phyloP scores from a whole-genome alignment of 1,139 yeast genomes.

The Casaregolazyma suthepensis region DNA sequence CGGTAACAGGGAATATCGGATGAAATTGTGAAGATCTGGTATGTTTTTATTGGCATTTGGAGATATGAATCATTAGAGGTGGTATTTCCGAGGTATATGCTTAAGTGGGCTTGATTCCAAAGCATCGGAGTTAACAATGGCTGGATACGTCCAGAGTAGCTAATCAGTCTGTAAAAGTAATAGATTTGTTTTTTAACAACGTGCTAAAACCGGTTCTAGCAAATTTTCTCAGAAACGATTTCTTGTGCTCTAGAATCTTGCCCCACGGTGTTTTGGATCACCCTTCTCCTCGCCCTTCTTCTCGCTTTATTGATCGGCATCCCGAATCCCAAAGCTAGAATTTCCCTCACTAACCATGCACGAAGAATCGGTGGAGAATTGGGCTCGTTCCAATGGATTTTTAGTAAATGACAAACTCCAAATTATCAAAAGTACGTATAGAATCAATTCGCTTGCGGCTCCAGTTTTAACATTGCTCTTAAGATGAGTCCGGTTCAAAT shows the following conservation, averaged over 20 bases:
- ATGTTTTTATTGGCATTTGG: background rate
- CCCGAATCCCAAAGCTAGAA: background rate
- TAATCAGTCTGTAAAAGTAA: no score
- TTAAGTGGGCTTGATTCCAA: background rate
- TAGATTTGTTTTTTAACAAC: background rate
- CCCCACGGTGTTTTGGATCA: background rate
- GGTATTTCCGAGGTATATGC: background rate
- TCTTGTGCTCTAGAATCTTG: background rate
- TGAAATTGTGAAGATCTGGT: background rate
- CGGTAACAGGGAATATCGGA: background rate
- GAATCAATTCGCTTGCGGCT: background rate
- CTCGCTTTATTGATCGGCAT: background rate
- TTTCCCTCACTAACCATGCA: background rate
- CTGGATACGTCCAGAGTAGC: background rate
- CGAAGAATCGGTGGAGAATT: conserved; percentile 8
- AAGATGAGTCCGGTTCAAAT: conserved; percentile 3
- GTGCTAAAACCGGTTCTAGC: background rate
- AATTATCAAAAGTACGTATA: conserved; percentile 9
- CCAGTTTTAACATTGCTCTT: background rate
- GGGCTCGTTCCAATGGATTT: conserved; percentile 16
- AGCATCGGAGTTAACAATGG: background rate
- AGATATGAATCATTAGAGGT: background rate
- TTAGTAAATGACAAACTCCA: conserved; percentile 10
- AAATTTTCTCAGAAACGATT: background rate
- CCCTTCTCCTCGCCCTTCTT: no score